Percentiles rank a stretch among this genome's conserved stretches.
Evolutionary conservation across 495 filamentous ascomycete species (phyloP).

Genomic region (Eremomyces bilateralis): DNA sequence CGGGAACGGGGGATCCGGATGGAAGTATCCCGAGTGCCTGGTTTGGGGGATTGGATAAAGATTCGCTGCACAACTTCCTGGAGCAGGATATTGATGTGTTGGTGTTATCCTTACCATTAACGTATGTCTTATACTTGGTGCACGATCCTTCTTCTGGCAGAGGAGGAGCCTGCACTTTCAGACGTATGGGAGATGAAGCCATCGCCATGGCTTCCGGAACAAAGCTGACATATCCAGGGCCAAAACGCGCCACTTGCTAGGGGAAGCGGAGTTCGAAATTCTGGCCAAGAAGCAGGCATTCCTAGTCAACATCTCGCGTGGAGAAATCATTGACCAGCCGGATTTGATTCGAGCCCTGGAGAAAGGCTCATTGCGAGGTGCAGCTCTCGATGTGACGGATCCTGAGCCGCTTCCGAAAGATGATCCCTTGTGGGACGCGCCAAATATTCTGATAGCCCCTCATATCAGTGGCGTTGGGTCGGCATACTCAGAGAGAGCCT

Average conservation of each 20-base stretch:
- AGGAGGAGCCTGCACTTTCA: too few relatives aligned
- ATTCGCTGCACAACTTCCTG: constrained; percentile 42
- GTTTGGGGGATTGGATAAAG: constrained; percentile 44
- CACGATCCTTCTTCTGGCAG: too few relatives aligned
- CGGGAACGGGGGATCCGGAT: constrained; percentile 57
- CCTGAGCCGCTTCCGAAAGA: constrained; percentile 59
- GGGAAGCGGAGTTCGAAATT: constrained; percentile 41
- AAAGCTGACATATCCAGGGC: not conserved
- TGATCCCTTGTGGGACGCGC: constrained; percentile 47
- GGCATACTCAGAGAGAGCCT: constrained; percentile 34
- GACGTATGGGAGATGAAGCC: too few relatives aligned
- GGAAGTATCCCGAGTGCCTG: constrained; percentile 48
- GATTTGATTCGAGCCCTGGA: constrained; percentile 43
- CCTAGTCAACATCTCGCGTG: constrained; percentile 55
- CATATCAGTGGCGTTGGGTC: constrained; percentile 46
- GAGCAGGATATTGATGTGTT: constrained; percentile 49
- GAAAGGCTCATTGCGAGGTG: constrained; percentile 32
- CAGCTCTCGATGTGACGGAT: constrained; percentile 71
- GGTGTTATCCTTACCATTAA: constrained; percentile 54
- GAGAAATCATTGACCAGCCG: constrained; percentile 45
- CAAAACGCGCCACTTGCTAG: constrained; percentile 29
- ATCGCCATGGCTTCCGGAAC: not conserved
- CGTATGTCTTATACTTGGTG: constrained; percentile 42
- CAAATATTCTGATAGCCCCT: constrained; percentile 58
- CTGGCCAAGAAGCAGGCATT: constrained; percentile 34